phyloP scores from a whole-genome alignment of 371 early-diverging fungal species.

The Mucor velutinosus region DNA sequence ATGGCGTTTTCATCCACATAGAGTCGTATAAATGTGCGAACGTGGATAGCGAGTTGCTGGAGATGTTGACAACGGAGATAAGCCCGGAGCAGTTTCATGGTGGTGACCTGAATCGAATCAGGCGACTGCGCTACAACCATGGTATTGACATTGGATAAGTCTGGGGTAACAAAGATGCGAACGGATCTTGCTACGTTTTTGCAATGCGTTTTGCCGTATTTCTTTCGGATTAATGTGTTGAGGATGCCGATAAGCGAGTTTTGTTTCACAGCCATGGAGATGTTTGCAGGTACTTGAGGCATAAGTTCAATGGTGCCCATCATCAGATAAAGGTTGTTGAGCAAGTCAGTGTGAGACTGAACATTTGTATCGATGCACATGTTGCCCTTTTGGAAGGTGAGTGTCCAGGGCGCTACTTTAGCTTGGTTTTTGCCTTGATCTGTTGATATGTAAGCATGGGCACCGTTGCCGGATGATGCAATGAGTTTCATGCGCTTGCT shows the following conservation, averaged over 20 bases:
- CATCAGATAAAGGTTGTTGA: constrained; percentile 18
- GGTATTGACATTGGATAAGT: constrained; percentile 12
- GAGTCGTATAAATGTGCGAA: constrained; percentile 26
- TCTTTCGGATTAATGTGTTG: constrained; percentile 28
- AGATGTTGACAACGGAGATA: constrained; percentile 41
- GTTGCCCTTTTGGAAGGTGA: constrained; percentile 13
- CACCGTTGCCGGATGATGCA: not conserved
- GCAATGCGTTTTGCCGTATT: constrained; percentile 40
- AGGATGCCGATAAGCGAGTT: constrained; percentile 18
- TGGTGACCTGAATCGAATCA: constrained; percentile 14
- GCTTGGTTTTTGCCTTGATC: not conserved
- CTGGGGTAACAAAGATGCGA: constrained; percentile 19
- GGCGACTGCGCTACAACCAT: constrained; percentile 13
- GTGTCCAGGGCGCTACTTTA: constrained; percentile 4
- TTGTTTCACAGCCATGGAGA: not conserved
- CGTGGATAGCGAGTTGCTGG: constrained; percentile 36
- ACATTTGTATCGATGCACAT: constrained; percentile 16
- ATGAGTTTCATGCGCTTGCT: constrained; percentile 12
- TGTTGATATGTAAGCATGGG: not conserved
- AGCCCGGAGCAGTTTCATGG: constrained; percentile 22
- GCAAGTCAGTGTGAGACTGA: constrained; percentile 9
- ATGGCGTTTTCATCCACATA: constrained; percentile 1
- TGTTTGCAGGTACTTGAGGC: not conserved
- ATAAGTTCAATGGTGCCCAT: constrained; percentile 7
- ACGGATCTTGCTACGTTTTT: constrained; percentile 25